phyloP scores from a whole-genome alignment of 2,329 filamentous ascomycete genomes.

The Paraphoma sp. region DNA sequence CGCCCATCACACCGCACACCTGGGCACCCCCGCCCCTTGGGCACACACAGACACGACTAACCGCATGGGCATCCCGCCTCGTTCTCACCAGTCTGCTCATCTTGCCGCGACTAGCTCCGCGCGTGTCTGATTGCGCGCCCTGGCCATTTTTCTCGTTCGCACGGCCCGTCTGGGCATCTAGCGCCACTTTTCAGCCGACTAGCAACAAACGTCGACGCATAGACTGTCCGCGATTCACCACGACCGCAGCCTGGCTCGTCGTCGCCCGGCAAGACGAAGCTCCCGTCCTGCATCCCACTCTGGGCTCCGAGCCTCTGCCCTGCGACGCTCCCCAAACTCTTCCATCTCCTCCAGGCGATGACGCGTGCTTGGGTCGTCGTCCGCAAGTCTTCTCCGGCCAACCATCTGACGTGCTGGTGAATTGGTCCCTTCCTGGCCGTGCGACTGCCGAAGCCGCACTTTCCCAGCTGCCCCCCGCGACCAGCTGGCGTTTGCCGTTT shows the following conservation, averaged over 20 bases:
- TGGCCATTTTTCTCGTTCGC: slow-evolving; percentile 21
- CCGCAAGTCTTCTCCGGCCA: slow-evolving; percentile 32
- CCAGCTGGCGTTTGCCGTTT: slow-evolving; percentile 36
- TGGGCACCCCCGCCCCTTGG: not conserved
- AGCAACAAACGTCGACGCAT: slow-evolving; percentile 43
- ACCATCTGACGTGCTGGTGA: slow-evolving; percentile 39
- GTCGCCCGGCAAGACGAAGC: slow-evolving; percentile 41
- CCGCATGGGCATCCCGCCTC: not conserved
- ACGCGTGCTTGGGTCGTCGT: slow-evolving; percentile 41
- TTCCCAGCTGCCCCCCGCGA: slow-evolving; percentile 31
- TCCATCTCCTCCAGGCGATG: slow-evolving; percentile 40
- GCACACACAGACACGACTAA: not conserved
- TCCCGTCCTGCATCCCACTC: slow-evolving; percentile 39
- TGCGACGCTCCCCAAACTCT: slow-evolving; percentile 46
- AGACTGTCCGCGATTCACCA: slow-evolving; percentile 36
- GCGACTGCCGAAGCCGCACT: slow-evolving; percentile 39
- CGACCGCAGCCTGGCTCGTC: slow-evolving; percentile 36
- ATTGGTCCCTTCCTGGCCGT: slow-evolving; percentile 36
- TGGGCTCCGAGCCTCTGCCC: slow-evolving; percentile 37
- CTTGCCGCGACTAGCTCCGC: slow-evolving; percentile 21
- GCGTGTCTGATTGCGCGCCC: slow-evolving; percentile 28
- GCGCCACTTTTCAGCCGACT: slow-evolving; percentile 35
- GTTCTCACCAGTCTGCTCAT: not conserved
- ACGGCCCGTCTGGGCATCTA: slow-evolving; percentile 29
- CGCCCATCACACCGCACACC: not conserved